A percentile compares a stretch with the other conserved stretches of the same genome.
These are phyloP conservation scores for Syzygium aromaticum DNA, from an alignment of 345 rosid genomes.

Conservation along the genomic window DNA sequence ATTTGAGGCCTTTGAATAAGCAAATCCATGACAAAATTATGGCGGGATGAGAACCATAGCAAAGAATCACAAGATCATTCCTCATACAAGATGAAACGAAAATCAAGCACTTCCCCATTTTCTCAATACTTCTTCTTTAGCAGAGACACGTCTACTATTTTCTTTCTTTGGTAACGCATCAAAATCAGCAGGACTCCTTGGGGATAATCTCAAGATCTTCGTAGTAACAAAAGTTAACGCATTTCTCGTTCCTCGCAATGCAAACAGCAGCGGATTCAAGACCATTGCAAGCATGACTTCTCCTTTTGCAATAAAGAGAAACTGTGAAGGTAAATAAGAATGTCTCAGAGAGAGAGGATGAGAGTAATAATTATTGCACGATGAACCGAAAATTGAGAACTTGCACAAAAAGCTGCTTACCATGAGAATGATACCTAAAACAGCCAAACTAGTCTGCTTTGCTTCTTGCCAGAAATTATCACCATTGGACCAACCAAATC, in stretches of 20 bases:
- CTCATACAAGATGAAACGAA: constrained; percentile 2
- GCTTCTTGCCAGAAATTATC: constrained; percentile 76
- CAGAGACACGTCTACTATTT: constrained; percentile 32
- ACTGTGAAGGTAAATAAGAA: constrained; percentile 26
- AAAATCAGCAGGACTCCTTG: constrained; percentile 8
- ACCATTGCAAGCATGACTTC: constrained; percentile 57
- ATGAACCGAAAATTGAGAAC: neutral
- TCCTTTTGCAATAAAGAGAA: constrained; percentile 65
- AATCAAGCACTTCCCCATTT: constrained; percentile 78
- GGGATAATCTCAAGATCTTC: constrained; percentile 26
- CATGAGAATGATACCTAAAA: constrained; percentile 54
- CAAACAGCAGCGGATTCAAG: constrained; percentile 63
- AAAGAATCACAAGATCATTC: neutral
- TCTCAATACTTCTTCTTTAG: constrained; percentile 64
- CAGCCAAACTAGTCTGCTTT: constrained; percentile 52
- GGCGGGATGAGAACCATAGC: neutral
- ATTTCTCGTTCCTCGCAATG: constrained; percentile 62
- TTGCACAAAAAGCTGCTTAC: constrained; percentile 25
- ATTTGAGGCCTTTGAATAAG: neutral
- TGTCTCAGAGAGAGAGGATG: neutral
- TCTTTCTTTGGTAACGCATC: constrained; percentile 22
- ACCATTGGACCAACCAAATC: constrained; percentile 65
- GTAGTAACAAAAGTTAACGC: constrained; percentile 40
- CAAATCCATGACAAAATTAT: neutral
- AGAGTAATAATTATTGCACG: neutral